Conservation (phyloP, 306 rosid genomes). For the Cotoneaster glaucophyllus region DNA sequence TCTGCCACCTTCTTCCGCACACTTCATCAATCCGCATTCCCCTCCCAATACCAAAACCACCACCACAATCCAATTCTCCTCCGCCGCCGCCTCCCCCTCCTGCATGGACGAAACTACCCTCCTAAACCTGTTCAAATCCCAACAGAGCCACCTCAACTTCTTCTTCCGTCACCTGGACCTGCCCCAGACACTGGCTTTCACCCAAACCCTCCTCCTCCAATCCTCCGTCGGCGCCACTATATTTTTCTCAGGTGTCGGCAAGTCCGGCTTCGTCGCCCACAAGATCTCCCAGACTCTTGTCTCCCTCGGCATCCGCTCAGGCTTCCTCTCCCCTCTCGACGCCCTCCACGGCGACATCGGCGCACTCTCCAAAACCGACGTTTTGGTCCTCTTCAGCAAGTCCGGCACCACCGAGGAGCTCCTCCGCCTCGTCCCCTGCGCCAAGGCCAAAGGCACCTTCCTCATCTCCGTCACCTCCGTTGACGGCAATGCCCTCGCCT, state of each 20-base stretch:
- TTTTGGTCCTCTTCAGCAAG: slow-evolving; percentile 79
- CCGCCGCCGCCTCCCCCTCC: background rate
- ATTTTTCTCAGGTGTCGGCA: slow-evolving; percentile 91
- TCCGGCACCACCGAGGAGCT: slow-evolving; percentile 93
- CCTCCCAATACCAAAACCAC: background rate
- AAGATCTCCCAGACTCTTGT: slow-evolving; percentile 97
- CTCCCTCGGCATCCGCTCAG: slow-evolving; percentile 75
- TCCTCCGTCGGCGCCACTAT: slow-evolving; percentile 76
- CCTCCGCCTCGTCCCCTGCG: slow-evolving; percentile 79
- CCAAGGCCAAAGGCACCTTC: slow-evolving; percentile 63
- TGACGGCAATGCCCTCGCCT: slow-evolving; percentile 43
- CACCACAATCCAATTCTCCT: background rate
- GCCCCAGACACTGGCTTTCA: slow-evolving; percentile 78
- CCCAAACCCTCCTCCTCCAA: slow-evolving; percentile 64
- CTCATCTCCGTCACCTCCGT: slow-evolving; percentile 71
- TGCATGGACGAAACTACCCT: slow-evolving; percentile 57
- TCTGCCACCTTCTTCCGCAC: slow-evolving; percentile 23
- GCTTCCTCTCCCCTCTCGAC: slow-evolving; percentile 81
- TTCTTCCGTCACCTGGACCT: slow-evolving; percentile 80
- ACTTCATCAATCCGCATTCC: background rate
- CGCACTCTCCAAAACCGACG: slow-evolving; percentile 44
- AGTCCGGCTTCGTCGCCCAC: slow-evolving; percentile 91
- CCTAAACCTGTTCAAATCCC: slow-evolving; percentile 63
- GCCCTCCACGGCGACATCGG: slow-evolving; percentile 99
- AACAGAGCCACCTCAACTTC: slow-evolving; percentile 86